Percentiles rank a stretch among this genome's conserved stretches.
These are phyloP conservation scores for Auriscalpium microsporum DNA, from an alignment of 768 basidiomycete species.

Conservation along the genomic window DNA sequence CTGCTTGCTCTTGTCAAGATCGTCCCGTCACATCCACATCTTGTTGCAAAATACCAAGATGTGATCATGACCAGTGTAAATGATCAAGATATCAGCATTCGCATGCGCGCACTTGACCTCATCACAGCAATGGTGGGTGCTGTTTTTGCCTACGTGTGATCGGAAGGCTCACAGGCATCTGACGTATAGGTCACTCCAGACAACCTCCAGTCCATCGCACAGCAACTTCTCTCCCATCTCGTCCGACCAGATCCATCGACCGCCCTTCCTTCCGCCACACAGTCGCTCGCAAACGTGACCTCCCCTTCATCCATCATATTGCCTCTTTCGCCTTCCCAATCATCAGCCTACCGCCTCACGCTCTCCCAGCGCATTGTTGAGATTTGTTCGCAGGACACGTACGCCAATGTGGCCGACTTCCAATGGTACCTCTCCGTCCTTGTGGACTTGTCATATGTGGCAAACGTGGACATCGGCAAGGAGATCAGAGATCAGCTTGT, in stretches of 20 bases:
- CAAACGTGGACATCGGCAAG: constrained; percentile 67
- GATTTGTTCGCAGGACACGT: constrained; percentile 79
- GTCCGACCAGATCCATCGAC: constrained; percentile 46
- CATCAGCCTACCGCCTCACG: constrained; percentile 78
- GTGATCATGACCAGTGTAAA: constrained; percentile 84
- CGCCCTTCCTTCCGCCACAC: constrained; percentile 45
- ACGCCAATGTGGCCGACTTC: constrained; percentile 85
- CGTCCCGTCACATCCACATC: constrained; percentile 81
- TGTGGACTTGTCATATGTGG: constrained; percentile 83
- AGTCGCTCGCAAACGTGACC: constrained; percentile 37
- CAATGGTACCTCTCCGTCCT: constrained; percentile 97
- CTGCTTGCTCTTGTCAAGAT: constrained; percentile 94
- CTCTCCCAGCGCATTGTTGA: constrained; percentile 75
- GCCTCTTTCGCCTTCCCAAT: constrained; percentile 49
- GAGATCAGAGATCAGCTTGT: constrained; percentile 80
- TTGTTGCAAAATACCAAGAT: constrained; percentile 87
- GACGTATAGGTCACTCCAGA: constrained; percentile 62
- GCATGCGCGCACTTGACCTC: constrained; percentile 92
- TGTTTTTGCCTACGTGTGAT: background rate
- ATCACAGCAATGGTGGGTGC: constrained; percentile 77
- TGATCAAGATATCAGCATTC: constrained; percentile 91
- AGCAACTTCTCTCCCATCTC: constrained; percentile 83
- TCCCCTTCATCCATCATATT: constrained; percentile 26
- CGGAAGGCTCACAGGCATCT: background rate
- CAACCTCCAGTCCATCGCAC: constrained; percentile 84